Base-by-base conservation (phyloP, 2,329 filamentous ascomycete genomes). In the Penicillium decumbens region DNA sequence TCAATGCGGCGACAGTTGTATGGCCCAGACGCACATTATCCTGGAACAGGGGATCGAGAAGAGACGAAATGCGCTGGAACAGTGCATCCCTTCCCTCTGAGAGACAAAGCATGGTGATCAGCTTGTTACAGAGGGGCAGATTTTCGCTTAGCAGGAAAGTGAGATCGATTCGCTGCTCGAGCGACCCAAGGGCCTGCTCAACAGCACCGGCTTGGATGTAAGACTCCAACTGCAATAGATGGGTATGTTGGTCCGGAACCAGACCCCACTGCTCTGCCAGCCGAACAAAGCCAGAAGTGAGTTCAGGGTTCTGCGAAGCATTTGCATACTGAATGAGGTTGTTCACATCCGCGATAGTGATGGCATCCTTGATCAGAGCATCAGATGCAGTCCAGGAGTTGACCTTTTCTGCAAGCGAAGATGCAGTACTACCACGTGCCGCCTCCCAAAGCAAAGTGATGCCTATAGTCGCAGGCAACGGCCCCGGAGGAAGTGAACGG, bases 301-400 rank as follows among this genome's bases (percentile, higher is more conserved):
- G 74, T 57, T 87, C 82, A 0, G 83, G 77, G 59, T 95, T 84
- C 9, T 84, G 77, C 47, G 79, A 78, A n/a, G 81, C 80, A 55
- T 85, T 84, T 8, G 89, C 88, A 49, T 84, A 83, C 45, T 81
- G 79, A 15, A 97, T 78, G 24, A 97, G 77, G 5, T 76, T 73
- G 63, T 97, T 95, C 60, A 97, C 83, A 5, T 87, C 89, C 3
- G 78, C 72, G 6, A 83, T 83, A 47, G 88, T 84, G 0, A 89
- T 82, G 6, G 74, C 68, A 3, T 78, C 58, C 13, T 72, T 71
- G 28, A 69, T 47, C 13, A 48, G 75, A 65, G 49, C 77, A 67
- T 52, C 76, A 66, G 45, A 72, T 61, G 53, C 75, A n/a, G 75
- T 68, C 77, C 89, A 85, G 18, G 84, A 76, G 38, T 80, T 75